Conservation (phyloP, 1,284 basidiomycete genomes). For the Leccinum subatratum region DNA sequence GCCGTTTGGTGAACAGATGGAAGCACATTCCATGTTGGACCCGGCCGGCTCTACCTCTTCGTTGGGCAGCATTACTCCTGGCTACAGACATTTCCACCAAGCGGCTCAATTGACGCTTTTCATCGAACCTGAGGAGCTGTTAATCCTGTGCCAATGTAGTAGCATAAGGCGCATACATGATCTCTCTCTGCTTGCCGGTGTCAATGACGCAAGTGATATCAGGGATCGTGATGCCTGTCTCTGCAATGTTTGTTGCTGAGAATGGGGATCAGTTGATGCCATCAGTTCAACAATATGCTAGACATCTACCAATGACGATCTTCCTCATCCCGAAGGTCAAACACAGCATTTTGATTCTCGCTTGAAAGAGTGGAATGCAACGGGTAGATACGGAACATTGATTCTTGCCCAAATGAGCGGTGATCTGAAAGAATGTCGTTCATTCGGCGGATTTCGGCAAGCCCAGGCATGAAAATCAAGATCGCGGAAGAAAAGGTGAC, state of each 20-base stretch:
- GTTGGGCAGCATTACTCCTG: conserved; percentile 88
- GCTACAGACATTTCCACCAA: conserved; percentile 92
- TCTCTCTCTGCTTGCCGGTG: conserved; percentile 89
- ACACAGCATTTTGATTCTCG: conserved; percentile 87
- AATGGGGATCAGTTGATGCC: conserved; percentile 57
- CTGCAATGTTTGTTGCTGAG: conserved; percentile 61
- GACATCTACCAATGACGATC: conserved; percentile 79
- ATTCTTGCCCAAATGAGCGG: conserved; percentile 61
- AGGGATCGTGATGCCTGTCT: conserved; percentile 96
- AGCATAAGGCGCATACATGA: conserved; percentile 51
- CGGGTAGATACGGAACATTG: conserved; percentile 76
- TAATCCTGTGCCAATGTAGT: conserved; percentile 8
- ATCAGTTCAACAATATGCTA: conserved; percentile 44
- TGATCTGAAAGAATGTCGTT: conserved; percentile 82
- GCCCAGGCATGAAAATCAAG: conserved; percentile 91
- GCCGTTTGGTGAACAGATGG: conserved; percentile 88
- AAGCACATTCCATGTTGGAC: conserved; percentile 91
- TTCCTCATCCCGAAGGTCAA: conserved; percentile 86
- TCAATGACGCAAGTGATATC: conserved; percentile 99
- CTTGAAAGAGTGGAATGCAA: conserved; percentile 92
- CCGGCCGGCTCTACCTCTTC: conserved; percentile 88
- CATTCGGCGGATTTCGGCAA: conserved; percentile 87
- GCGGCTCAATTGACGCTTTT: conserved; percentile 93
- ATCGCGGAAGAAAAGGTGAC: conserved; percentile 73
- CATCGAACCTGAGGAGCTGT: conserved; percentile 71